Conservation (phyloP, 768 basidiomycete species). For the Galerina marginata region DNA sequence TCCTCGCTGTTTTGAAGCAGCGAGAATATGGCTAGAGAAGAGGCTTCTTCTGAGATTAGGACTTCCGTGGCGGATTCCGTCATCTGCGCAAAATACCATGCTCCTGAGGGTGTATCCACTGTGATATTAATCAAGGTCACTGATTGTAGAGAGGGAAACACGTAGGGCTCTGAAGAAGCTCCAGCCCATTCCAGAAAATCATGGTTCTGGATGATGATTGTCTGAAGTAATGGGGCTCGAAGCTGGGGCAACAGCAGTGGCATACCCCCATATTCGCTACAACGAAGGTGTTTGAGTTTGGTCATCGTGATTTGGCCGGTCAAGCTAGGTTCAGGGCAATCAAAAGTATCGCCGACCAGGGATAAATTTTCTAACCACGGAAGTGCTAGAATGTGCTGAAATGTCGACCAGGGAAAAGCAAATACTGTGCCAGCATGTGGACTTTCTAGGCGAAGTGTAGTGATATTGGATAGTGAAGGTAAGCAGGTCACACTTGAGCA, state of each 20-base stretch:
- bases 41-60: too few species aligned
- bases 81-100: too few species aligned
- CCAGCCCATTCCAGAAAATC: background rate
- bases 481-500: background rate
- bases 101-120: too few species aligned
- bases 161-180: background rate
- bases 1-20: too few species aligned
- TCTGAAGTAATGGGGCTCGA: conserved; percentile 23
- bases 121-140: background rate
- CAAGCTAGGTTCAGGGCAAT: background rate
- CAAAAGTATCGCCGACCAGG: conserved; percentile 7
- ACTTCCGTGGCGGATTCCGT: too few species aligned
- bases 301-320: conserved; percentile 12
- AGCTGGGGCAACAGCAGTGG: conserved; percentile 12
- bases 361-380: conserved; percentile 21
- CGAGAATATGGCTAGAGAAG: too few species aligned
- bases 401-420: background rate
- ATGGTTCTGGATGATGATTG: conserved; percentile 6
- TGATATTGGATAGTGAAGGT: conserved; percentile 21
- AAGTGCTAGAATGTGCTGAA: conserved; percentile 17
- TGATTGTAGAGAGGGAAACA: conserved; percentile 1
- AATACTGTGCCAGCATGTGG: background rate
- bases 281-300: conserved; percentile 21
- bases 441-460: conserved; percentile 23
- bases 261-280: conserved; percentile 10